These are phyloP conservation scores for Macadamia integrifolia DNA, from an alignment of 164 flowering plant species.

Conservation along the genomic window DNA sequence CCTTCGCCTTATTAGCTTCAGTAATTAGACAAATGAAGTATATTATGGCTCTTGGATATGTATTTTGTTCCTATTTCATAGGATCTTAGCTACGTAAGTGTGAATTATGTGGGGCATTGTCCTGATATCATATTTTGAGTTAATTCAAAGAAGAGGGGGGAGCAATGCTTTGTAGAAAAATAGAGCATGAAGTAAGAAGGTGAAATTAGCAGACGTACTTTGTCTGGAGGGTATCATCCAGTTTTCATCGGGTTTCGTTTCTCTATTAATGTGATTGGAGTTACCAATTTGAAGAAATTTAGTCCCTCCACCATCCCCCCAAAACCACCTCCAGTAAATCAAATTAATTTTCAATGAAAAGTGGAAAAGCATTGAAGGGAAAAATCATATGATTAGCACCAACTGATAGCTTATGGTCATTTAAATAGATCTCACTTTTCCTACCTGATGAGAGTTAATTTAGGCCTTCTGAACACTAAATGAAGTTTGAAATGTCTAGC, in stretches of 20 bases:
- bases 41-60: no score
- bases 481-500: no score
- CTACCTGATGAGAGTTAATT: no score
- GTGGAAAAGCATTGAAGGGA: background rate
- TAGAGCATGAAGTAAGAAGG: background rate
- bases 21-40: background rate
- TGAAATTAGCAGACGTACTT: background rate
- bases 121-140: background rate
- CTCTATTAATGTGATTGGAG: background rate
- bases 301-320: no score
- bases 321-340: no score
- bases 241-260: background rate
- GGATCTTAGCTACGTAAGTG: background rate
- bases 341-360: background rate
- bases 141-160: no score
- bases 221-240: background rate
- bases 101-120: no score
- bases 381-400: background rate
- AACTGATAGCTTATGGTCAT: background rate
- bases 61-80: no score
- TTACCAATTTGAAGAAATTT: background rate
- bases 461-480: no score
- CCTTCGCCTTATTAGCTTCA: background rate
- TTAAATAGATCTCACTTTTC: no score
- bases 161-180: background rate